Conservation (phyloP, 2,329 filamentous ascomycete species). For the Nannizziopsis arthrosporioides region DNA sequence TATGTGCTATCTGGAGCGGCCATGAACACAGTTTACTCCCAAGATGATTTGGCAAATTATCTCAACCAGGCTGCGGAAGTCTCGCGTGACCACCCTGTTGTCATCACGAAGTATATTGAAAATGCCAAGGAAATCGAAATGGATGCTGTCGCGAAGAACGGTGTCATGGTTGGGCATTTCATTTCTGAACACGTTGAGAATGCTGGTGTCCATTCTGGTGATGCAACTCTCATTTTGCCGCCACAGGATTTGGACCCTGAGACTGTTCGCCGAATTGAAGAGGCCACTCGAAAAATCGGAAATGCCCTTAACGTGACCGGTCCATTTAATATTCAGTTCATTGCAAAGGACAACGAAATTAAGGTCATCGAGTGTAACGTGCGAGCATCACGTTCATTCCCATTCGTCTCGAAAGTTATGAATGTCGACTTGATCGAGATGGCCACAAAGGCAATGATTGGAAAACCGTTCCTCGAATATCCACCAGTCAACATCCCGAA, state of each 20-base stretch:
- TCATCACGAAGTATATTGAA: slow-evolving; percentile 99
- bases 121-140: slow-evolving; percentile 99
- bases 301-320: slow-evolving; percentile 89
- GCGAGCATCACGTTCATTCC: slow-evolving; percentile 88
- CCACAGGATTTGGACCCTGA: slow-evolving; percentile 85
- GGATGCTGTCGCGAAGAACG: slow-evolving; percentile 89
- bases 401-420: slow-evolving; percentile 98
- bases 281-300: slow-evolving; percentile 90
- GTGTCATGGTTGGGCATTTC: slow-evolving; percentile 85
- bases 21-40: slow-evolving; percentile 98
- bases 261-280: slow-evolving; percentile 82
- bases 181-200: slow-evolving; percentile 99
- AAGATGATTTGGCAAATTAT: slow-evolving; percentile 80
- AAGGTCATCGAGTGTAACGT: slow-evolving; percentile 99
- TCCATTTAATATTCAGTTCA: slow-evolving; percentile 98
- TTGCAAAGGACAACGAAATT: slow-evolving; percentile 98
- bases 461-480: slow-evolving; percentile 68
- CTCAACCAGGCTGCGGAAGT: slow-evolving; percentile 85
- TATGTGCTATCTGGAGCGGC: slow-evolving; percentile 95
- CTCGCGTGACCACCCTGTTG: slow-evolving; percentile 87
- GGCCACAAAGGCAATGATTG: slow-evolving; percentile 95
- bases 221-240: slow-evolving; percentile 87
- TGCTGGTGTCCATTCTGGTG: slow-evolving; percentile 94
- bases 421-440: slow-evolving; percentile 95
- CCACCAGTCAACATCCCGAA: slow-evolving; percentile 63